Evolutionary conservation across 2,329 filamentous ascomycete genomes (phyloP).

Genomic region (Pseudogymnoascus pannorum): DNA sequence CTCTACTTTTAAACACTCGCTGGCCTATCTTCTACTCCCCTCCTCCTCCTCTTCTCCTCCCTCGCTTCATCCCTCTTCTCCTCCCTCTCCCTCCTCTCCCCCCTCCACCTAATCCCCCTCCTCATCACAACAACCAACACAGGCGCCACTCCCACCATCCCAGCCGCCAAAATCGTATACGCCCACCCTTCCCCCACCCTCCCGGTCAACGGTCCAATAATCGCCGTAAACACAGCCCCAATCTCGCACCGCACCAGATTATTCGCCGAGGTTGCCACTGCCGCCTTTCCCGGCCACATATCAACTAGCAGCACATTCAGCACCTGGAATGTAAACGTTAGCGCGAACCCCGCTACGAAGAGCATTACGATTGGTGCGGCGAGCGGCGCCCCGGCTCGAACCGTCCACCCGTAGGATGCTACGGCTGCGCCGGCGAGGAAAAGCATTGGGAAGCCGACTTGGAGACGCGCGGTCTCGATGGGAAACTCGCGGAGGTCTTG

Average conservation of each 20-base stretch:
- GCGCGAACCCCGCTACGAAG: constrained; percentile 39
- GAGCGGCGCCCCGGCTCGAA: constrained; percentile 36
- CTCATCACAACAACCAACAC: constrained; percentile 36
- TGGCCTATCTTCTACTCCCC: background rate
- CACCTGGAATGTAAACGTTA: constrained; percentile 49
- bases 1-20: background rate
- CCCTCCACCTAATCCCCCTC: constrained; percentile 39
- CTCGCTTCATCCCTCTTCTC: constrained; percentile 18
- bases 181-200: constrained; percentile 45
- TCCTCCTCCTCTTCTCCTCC: constrained; percentile 6
- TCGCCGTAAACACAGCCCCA: constrained; percentile 45
- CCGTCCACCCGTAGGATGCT: constrained; percentile 45
- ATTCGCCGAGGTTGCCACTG: constrained; percentile 48
- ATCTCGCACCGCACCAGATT: constrained; percentile 50
- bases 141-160: constrained; percentile 36
- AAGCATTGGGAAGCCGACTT: constrained; percentile 44
- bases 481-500: constrained; percentile 43
- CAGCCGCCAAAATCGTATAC: constrained; percentile 40
- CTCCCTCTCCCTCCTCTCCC: constrained; percentile 27
- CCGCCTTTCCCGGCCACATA: constrained; percentile 44
- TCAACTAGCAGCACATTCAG: constrained; percentile 48
- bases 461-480: constrained; percentile 43
- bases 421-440: constrained; percentile 41
- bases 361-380: constrained; percentile 42
- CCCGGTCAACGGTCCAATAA: constrained; percentile 45